Conservation (phyloP, 2,329 filamentous ascomycete species). For the Mariannaea sp. region DNA sequence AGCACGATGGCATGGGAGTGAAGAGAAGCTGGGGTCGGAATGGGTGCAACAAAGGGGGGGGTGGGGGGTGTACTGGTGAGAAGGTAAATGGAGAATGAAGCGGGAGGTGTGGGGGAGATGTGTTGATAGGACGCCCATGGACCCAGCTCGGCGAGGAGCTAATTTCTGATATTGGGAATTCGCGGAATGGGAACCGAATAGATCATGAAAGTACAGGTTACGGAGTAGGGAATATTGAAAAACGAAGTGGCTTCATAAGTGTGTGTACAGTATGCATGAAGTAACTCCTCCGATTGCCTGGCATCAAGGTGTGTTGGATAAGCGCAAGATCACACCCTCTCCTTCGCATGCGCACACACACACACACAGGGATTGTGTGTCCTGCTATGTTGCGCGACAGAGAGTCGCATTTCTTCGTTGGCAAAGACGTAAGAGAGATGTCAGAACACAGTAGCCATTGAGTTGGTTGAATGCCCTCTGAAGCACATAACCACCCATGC, state of each 20-base stretch:
- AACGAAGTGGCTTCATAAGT: not conserved
- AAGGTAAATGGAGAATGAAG: too few species aligned
- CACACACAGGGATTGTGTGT: too few species aligned
- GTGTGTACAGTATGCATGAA: not conserved
- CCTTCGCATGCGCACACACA: too few species aligned
- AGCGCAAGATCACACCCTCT: conserved; percentile 13
- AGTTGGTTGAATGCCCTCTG: too few species aligned
- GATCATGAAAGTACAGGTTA: too few species aligned
- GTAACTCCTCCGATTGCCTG: conserved; percentile 4
- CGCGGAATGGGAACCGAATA: not conserved
- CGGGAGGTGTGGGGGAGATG: conserved; percentile 31
- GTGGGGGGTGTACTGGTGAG: too few species aligned
- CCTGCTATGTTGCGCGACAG: too few species aligned
- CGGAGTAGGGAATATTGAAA: too few species aligned
- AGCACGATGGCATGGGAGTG: not conserved
- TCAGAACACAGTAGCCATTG: conserved; percentile 11
- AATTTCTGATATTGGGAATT: conserved; percentile 2
- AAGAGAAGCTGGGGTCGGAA: conserved; percentile 2
- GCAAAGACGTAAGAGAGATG: conserved; percentile 6
- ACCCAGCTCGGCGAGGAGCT: not conserved
- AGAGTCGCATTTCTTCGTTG: too few species aligned
- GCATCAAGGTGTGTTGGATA: conserved; percentile 9
- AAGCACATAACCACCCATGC: too few species aligned
- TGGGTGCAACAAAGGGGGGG: not conserved
- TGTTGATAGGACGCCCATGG: conserved; percentile 35